Base-by-base conservation (phyloP, 2,329 filamentous ascomycete genomes). In the Colletotrichum truncatum region DNA sequence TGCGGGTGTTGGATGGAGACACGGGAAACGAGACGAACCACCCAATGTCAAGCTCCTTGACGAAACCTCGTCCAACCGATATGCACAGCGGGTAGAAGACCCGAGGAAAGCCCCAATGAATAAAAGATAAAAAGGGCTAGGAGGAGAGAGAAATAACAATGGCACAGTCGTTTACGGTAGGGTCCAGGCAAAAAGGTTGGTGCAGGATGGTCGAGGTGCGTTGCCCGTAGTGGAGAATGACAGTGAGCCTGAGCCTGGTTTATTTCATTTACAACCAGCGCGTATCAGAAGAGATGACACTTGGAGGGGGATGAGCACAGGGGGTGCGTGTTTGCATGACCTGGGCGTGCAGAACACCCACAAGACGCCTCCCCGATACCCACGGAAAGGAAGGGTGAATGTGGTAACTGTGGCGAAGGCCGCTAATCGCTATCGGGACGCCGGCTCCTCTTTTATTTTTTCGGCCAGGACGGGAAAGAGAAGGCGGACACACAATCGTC, bases 211-310 rank as follows among this genome's bases (percentile, higher is more conserved):
- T 46, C 14, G 51, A 67, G 39, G 32, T 52, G 43, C 23, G 58
- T 30, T 53, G 48, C 30, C 72, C 73, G 73, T 76, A 30, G 81
- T 83, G 80, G 80, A 81, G 81, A 75, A 77, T 73, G 71, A 66
- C 74, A 36, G 45, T 14, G 18, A 45, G 30, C 53, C 68, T 73
- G 74, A 72, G 72, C 77, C 76, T 78, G 77, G 73, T 73, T 77
- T 78, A 80, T 81, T 79, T 79, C 71, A 78, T 79, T 80, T 80
- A 72, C 73, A 75, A 76, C 72, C 74, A 75, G 78, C 75, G 77
- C 79, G 79, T 81, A 79, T 81, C 79, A 80, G 77, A 78, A 76
- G 75, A 78, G 76, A 79, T 77, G 67, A 68, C 65, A 66, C 63
- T 51, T 62, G 39, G 49, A 54, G 41, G 46, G 45, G 49, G 63